Base-by-base conservation (phyloP, 2,329 filamentous ascomycete genomes). In the Thelonectria rubi region DNA sequence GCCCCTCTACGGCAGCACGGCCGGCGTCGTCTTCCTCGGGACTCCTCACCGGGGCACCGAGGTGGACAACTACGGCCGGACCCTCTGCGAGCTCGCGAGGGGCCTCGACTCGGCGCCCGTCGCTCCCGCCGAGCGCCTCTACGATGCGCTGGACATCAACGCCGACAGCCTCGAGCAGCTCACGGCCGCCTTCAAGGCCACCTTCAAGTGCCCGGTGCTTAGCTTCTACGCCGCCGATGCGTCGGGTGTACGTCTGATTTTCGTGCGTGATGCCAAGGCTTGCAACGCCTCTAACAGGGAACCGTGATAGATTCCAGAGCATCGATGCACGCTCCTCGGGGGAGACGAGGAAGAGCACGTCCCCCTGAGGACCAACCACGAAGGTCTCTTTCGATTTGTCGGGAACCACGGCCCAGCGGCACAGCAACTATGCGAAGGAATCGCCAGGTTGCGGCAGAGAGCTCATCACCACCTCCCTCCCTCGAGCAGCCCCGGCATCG, bases 1-100 rank as follows among this genome's bases (percentile, higher is more conserved):
- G 14, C 32, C 53, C 4, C 48, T 55, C 20, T 48, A 39, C n/a
- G 30, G 46, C 5, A 55, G 40, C 17, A 47, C 32, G 1, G 46
- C 34, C 37, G 53, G 53, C 3, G 20, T 39, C 3, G 37, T 55
- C 11, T 55, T 55, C n/a, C 43, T 55, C 3, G 53, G 53, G 9
- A 48, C 53, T 17, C 43, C 43, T 8, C 53, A 55, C 34, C 53
- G 34, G 9, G 53, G 53, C 21, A 55, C 53, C 14, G 53, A 48
- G 7, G 24, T 20, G 1, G 20, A 55, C 34, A 26, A 20, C 17
- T 55, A 55, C 7, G 53, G 43, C 12, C 20, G 40, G 14, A 30
- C 46, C 2, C 53, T 55, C 11, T 55, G 30, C 2, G 46, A 18
- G 5, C 5, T 48, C 12, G 53, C 53, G 6, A 46, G 48, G 9